Evolutionary conservation across 805 yeast genomes (phyloP).

Genomic region (Ogataea populi-albae): DNA sequence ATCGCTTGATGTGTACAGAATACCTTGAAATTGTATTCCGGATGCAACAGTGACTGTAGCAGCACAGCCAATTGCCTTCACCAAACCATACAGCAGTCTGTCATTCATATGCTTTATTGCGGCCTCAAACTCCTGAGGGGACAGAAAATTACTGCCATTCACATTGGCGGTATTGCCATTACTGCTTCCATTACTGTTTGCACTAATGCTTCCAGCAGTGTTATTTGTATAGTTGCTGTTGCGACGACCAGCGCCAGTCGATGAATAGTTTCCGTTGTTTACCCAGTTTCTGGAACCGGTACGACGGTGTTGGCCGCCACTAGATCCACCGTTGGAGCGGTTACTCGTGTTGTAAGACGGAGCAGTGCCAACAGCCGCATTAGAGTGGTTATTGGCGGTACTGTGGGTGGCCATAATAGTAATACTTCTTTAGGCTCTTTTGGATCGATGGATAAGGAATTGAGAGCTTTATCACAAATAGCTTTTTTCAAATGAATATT

Average conservation of each 20-base stretch:
- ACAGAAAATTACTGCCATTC: slow-evolving; percentile 26
- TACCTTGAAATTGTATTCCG: slow-evolving; percentile 59
- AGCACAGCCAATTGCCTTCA: slow-evolving; percentile 57
- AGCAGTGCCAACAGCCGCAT: background rate
- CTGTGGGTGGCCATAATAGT: too few species aligned
- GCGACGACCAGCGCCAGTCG: slow-evolving; percentile 5
- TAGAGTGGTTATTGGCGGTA: slow-evolving; percentile 1
- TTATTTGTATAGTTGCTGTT: slow-evolving; percentile 6
- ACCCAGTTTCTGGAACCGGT: slow-evolving; percentile 25
- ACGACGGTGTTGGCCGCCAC: slow-evolving; percentile 21
- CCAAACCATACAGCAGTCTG: slow-evolving; percentile 51
- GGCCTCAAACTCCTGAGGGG: slow-evolving; percentile 28
- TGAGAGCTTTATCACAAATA: too few species aligned
- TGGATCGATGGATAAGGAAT: too few species aligned
- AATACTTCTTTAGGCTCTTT: too few species aligned
- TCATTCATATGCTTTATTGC: slow-evolving; percentile 44
- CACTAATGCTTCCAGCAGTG: slow-evolving; percentile 4
- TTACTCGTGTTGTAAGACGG: background rate
- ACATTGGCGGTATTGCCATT: background rate
- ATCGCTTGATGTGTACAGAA: slow-evolving; percentile 48
- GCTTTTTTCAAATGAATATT: too few species aligned
- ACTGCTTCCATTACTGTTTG: slow-evolving; percentile 2
- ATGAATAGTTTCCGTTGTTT: slow-evolving; percentile 3
- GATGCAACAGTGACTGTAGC: slow-evolving; percentile 59
- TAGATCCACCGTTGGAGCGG: slow-evolving; percentile 4